Conservation (phyloP, 768 basidiomycete genomes). For the Basidioascus undulatus region DNA sequence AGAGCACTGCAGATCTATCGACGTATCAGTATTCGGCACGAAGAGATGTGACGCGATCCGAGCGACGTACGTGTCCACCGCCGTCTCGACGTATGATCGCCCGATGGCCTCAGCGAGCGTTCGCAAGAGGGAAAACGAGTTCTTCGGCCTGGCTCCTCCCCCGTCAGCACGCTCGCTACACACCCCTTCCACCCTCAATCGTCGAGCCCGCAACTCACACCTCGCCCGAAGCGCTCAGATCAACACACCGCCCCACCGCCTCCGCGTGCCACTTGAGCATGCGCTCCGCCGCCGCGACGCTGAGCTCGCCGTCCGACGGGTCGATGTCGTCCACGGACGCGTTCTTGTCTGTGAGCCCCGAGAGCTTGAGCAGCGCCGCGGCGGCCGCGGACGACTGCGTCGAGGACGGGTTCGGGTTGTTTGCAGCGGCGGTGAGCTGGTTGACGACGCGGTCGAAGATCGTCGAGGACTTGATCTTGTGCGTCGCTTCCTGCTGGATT, state of each 20-base stretch:
- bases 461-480: conserved; percentile 28
- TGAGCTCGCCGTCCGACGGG: conserved; percentile 63
- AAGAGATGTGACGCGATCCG: neutral
- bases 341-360: conserved; percentile 38
- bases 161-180: too few relatives aligned
- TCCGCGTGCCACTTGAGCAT: conserved; percentile 98
- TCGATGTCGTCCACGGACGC: conserved; percentile 32
- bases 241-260: conserved; percentile 78
- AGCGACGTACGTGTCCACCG: conserved; percentile 65
- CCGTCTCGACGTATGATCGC: conserved; percentile 64
- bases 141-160: conserved; percentile 40
- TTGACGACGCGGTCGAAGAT: conserved; percentile 82
- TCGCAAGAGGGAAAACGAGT: conserved; percentile 55
- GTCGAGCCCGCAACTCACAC: conserved; percentile 34
- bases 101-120: conserved; percentile 71
- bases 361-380: conserved; percentile 68
- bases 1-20: conserved; percentile 39
- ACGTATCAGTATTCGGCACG: neutral
- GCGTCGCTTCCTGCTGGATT: conserved; percentile 18
- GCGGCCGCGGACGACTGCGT: conserved; percentile 57
- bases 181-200: too few relatives aligned
- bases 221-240: conserved; percentile 56
- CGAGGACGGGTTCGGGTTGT: conserved; percentile 30
- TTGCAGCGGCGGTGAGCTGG: conserved; percentile 51
- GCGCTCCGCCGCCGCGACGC: conserved; percentile 51